Evolutionary conservation across 164 flowering plant genomes (phyloP).

Genomic region (Saururus chinensis): DNA sequence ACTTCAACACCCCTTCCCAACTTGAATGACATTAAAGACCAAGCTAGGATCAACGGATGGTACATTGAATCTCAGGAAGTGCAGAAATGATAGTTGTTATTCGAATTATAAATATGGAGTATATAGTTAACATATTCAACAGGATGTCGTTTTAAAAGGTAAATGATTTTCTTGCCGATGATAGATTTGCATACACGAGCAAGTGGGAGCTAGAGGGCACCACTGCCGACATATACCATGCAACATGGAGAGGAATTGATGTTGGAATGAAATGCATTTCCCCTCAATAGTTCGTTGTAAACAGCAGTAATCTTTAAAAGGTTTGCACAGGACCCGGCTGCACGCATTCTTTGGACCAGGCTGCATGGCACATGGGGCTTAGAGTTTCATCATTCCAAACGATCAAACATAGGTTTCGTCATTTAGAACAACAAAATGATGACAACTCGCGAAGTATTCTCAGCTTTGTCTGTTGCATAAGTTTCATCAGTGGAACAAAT

Average conservation of each 20-base stretch:
- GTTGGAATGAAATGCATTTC: constrained; percentile 59
- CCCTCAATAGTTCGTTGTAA: constrained; percentile 33
- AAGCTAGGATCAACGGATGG: constrained; percentile 52
- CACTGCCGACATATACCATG: constrained; percentile 47
- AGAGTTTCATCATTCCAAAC: no score
- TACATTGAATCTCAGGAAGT: constrained; percentile 55
- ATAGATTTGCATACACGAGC: constrained; percentile 41
- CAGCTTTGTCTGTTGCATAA: no score
- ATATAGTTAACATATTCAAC: no score
- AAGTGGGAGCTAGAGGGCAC: constrained; percentile 42
- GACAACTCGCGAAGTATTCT: no score
- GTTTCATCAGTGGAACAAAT: no score
- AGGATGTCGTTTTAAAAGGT: no score
- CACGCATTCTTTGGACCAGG: no score
- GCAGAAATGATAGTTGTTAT: background rate
- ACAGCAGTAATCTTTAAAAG: constrained; percentile 23
- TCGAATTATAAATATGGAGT: no score
- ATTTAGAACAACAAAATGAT: no score
- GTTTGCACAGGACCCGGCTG: constrained; percentile 51
- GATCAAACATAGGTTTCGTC: no score
- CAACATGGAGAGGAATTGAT: constrained; percentile 48
- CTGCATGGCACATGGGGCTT: no score
- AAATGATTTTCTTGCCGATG: background rate
- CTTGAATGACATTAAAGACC: constrained; percentile 19
- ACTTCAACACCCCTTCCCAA: constrained; percentile 4